Conservation (phyloP, 2,329 filamentous ascomycete species). For the Zasmidium angulare region DNA sequence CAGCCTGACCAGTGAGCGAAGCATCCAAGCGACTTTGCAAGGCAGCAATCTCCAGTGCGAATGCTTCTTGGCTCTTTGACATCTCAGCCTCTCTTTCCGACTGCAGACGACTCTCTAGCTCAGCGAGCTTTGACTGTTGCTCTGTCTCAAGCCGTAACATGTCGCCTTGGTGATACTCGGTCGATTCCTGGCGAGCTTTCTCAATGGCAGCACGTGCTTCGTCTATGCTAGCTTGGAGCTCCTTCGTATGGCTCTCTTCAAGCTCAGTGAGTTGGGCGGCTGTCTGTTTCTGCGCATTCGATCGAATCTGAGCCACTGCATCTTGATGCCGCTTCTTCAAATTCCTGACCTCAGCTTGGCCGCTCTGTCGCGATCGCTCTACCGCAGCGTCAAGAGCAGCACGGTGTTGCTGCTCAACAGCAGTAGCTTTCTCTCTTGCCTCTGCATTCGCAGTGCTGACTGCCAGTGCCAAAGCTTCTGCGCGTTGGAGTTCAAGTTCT, state of each 20-base stretch:
- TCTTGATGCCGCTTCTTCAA: conserved; percentile 29
- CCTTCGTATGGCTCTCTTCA: conserved; percentile 23
- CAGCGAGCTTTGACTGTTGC: conserved; percentile 12
- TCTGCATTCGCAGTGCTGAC: conserved; percentile 15
- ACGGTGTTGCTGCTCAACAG: conserved; percentile 20
- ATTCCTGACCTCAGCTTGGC: conserved; percentile 22
- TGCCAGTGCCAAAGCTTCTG: conserved; percentile 14
- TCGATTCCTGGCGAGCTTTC: conserved; percentile 5
- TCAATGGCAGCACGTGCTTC: conserved; percentile 11
- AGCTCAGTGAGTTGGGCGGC: conserved; percentile 21
- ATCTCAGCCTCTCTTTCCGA: conserved; percentile 11
- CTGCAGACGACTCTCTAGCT: conserved; percentile 17
- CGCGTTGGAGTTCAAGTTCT: conserved; percentile 14
- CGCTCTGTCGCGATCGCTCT: conserved; percentile 18
- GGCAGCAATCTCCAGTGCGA: conserved; percentile 19
- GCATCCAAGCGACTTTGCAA: conserved; percentile 28
- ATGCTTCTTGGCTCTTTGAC: conserved; percentile 13
- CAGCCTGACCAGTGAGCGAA: conserved; percentile 27
- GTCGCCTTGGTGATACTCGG: conserved; percentile 16
- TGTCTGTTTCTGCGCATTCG: conserved; percentile 21
- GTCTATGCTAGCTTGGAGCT: conserved; percentile 16
- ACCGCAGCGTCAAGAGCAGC: conserved; percentile 22
- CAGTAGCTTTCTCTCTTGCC: conserved; percentile 16
- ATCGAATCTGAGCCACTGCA: conserved; percentile 23
- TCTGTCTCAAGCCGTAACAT: conserved; percentile 15